Conservation (phyloP, 805 yeast species). For the Wickerhamiella bombiphila region DNA sequence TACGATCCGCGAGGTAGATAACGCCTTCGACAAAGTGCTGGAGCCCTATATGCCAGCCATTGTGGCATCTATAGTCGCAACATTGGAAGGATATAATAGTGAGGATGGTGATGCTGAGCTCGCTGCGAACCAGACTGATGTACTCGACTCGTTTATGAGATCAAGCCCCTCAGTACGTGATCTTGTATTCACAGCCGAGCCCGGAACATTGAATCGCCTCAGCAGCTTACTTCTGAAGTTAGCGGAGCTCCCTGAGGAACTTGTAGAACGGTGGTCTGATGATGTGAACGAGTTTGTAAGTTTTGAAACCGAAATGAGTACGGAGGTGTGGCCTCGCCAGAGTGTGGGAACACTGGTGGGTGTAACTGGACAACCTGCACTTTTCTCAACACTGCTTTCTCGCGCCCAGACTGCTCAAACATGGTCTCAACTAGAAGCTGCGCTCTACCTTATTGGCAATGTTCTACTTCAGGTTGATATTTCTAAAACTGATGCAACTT, state of each 20-base stretch:
- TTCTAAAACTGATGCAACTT: slow-evolving; percentile 4
- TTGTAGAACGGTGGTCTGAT: slow-evolving; percentile 32
- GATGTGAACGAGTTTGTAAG: slow-evolving; percentile 62
- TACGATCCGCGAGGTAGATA: slow-evolving; percentile 15
- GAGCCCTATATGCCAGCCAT: slow-evolving; percentile 12
- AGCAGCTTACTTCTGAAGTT: slow-evolving; percentile 23
- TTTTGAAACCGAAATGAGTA: slow-evolving; percentile 54
- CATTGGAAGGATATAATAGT: slow-evolving; percentile 2
- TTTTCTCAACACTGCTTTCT: slow-evolving; percentile 8
- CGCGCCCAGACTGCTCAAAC: slow-evolving; percentile 1
- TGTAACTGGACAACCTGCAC: slow-evolving; percentile 28
- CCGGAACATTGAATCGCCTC: slow-evolving; percentile 6
- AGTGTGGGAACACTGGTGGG: slow-evolving; percentile 42
- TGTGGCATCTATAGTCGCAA: slow-evolving; percentile 5
- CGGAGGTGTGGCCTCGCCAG: slow-evolving; percentile 43
- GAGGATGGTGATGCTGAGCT: slow-evolving; percentile 4
- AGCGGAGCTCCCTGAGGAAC: slow-evolving; percentile 30
- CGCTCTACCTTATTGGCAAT: slow-evolving; percentile 12
- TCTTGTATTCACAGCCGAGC: not conserved
- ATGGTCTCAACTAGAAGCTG: slow-evolving; percentile 11
- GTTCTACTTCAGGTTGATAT: slow-evolving; percentile 14
- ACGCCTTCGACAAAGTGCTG: slow-evolving; percentile 15
- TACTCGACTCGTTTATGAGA: not conserved
- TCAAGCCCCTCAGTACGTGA: not conserved
- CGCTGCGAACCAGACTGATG: not conserved